These are phyloP conservation scores for Sicyos baderoa DNA, from an alignment of 306 rosid genomes.

Conservation along the genomic window DNA sequence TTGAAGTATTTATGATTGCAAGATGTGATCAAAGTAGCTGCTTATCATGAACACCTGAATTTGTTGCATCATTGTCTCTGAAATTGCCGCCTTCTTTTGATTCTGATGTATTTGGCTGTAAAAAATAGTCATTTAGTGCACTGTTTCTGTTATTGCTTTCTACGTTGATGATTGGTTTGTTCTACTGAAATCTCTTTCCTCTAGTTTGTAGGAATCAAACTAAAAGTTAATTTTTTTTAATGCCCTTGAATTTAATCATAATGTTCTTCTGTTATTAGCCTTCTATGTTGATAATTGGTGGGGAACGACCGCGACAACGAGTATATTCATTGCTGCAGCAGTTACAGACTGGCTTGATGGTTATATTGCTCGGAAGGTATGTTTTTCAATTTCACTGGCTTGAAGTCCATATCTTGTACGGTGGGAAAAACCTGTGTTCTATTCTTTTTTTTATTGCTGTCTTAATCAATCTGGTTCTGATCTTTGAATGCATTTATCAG, in stretches of 20 bases:
- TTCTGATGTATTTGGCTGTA: background rate
- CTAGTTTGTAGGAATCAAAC: background rate
- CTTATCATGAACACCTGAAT: background rate
- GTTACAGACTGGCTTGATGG: conserved; percentile 99
- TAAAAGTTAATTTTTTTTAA: background rate
- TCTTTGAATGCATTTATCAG: conserved; percentile 34
- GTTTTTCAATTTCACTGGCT: background rate
- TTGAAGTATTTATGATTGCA: background rate
- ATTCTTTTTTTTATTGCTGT: background rate
- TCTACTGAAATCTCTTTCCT: background rate
- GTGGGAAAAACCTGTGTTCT: background rate
- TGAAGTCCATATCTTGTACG: background rate
- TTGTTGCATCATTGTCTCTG: background rate
- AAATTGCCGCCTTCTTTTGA: background rate
- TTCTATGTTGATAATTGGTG: conserved; percentile 73
- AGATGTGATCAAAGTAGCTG: background rate
- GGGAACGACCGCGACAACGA: conserved; percentile 74
- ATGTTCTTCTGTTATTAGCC: conserved; percentile 33
- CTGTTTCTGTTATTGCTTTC: conserved; percentile 36
- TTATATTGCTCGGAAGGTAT: conserved; percentile 88
- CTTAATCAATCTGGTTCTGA: background rate
- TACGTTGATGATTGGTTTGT: conserved; percentile 52
- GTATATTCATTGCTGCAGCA: conserved; percentile 71
- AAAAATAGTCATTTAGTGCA: background rate
- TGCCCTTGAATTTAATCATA: conserved; percentile 3